Evolutionary conservation across 2,329 filamentous ascomycete species (phyloP).

Genomic region (Bipolaris oryzae): DNA sequence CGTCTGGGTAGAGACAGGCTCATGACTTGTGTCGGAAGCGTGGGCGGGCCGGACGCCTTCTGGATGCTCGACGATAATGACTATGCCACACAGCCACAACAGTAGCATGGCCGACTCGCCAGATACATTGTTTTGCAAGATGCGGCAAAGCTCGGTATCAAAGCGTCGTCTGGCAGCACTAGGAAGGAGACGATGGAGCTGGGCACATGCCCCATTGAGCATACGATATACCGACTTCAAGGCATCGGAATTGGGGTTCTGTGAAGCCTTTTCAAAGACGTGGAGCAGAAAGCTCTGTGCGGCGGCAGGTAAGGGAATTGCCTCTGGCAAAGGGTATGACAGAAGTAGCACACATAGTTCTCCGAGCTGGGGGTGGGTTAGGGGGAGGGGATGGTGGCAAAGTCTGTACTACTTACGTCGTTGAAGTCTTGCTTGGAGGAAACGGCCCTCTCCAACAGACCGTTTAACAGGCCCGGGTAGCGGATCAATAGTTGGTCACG

Average conservation of each 20-base stretch:
- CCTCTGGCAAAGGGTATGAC: conserved; percentile 39
- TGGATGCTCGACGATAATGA: conserved; percentile 35
- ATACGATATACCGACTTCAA: conserved; percentile 41
- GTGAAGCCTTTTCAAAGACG: conserved; percentile 37
- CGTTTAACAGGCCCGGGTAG: conserved; percentile 40
- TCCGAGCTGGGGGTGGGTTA: conserved; percentile 27
- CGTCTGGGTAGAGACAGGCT: conserved; percentile 6
- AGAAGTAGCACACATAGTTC: conserved; percentile 42
- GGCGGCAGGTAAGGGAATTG: conserved; percentile 39
- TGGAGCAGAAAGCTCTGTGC: conserved; percentile 45
- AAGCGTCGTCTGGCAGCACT: conserved; percentile 28
- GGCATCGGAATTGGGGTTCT: conserved; percentile 29
- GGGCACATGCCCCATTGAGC: conserved; percentile 46
- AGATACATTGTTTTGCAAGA: conserved; percentile 32
- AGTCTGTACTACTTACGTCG: conserved; percentile 32
- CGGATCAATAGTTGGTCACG: conserved; percentile 37
- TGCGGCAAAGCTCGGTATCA: conserved; percentile 35
- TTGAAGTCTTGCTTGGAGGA: conserved; percentile 38
- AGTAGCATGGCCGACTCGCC: conserved; percentile 37
- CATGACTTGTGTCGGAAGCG: conserved; percentile 2
- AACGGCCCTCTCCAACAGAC: conserved; percentile 42
- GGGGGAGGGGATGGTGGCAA: background rate
- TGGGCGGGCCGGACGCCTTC: conserved; percentile 6
- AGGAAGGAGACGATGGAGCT: conserved; percentile 35
- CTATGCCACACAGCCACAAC: conserved; percentile 44